Evolutionary conservation across 2,329 filamentous ascomycete species (phyloP).

Genomic region (Sporothrix phasma): DNA sequence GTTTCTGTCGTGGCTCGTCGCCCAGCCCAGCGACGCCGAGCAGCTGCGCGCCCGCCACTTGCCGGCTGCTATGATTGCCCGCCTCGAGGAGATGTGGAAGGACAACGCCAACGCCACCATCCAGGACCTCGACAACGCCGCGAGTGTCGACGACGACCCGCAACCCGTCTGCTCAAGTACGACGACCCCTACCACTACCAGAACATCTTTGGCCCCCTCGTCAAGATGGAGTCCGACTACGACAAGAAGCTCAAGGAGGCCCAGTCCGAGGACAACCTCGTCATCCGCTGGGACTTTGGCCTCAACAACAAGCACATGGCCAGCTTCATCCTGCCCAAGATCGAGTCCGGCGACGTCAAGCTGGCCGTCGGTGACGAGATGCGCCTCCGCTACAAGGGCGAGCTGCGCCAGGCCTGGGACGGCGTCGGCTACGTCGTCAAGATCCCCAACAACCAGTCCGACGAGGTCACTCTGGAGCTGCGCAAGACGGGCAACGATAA

Average conservation of each 20-base stretch:
- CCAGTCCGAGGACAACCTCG: slow-evolving; percentile 90
- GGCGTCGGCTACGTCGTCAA: slow-evolving; percentile 98
- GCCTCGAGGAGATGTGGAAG: slow-evolving; percentile 97
- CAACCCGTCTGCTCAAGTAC: slow-evolving; percentile 86
- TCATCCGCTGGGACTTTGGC: slow-evolving; percentile 89
- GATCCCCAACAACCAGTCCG: slow-evolving; percentile 97
- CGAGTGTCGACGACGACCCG: slow-evolving; percentile 88
- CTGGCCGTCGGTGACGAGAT: slow-evolving; percentile 97
- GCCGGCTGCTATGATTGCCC: slow-evolving; percentile 88
- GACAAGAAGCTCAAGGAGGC: slow-evolving; percentile 98
- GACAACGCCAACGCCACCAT: slow-evolving; percentile 83
- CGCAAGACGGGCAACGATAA: slow-evolving; percentile 94
- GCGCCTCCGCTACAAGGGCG: slow-evolving; percentile 92
- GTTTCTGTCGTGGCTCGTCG: slow-evolving; percentile 89
- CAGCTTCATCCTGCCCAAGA: slow-evolving; percentile 90
- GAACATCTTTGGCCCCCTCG: slow-evolving; percentile 93
- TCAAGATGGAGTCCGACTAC: slow-evolving; percentile 99
- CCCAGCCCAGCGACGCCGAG: slow-evolving; percentile 81
- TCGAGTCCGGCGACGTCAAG: slow-evolving; percentile 96
- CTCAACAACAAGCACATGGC: slow-evolving; percentile 96
- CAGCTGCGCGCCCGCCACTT: slow-evolving; percentile 90
- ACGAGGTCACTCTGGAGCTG: slow-evolving; percentile 91
- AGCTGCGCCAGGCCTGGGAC: slow-evolving; percentile 86
- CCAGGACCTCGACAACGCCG: slow-evolving; percentile 81
- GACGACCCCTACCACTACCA: slow-evolving; percentile 98